phyloP scores from a whole-genome alignment of 371 early-diverging fungal genomes.

The Rhizomucor miehei region DNA sequence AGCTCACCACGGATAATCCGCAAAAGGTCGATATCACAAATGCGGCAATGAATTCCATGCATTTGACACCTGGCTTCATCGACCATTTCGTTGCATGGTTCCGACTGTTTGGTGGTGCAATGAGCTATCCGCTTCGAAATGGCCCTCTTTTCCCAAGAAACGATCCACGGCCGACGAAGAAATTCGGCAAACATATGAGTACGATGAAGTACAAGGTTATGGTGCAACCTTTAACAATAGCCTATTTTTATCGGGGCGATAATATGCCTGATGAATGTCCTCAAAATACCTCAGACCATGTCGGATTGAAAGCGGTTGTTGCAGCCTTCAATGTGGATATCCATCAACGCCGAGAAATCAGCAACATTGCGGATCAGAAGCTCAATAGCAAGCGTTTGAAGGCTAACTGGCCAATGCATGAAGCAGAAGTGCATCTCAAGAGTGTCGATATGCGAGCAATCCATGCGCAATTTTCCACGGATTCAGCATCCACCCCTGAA shows the following conservation, averaged over 20 bases:
- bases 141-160: conserved; percentile 36
- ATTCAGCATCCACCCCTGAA: background rate
- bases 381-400: conserved; percentile 39
- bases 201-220: conserved; percentile 49
- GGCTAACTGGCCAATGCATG: conserved; percentile 45
- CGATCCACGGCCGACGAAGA: conserved; percentile 24
- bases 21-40: conserved; percentile 18
- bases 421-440: conserved; percentile 47
- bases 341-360: conserved; percentile 42
- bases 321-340: conserved; percentile 43
- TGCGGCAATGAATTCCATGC: conserved; percentile 40
- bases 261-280: conserved; percentile 12
- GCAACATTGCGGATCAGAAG: conserved; percentile 23
- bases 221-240: conserved; percentile 34
- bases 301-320: conserved; percentile 46
- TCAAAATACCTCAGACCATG: conserved; percentile 28
- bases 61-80: conserved; percentile 42
- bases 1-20: conserved; percentile 14
- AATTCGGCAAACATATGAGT: conserved; percentile 41
- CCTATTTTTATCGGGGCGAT: conserved; percentile 42
- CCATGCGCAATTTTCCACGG: conserved; percentile 20
- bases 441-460: conserved; percentile 46
- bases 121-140: conserved; percentile 42
- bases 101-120: conserved; percentile 41
- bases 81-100: conserved; percentile 39